Base-by-base conservation (phyloP, 257 asterid genomes). In the Thymus mandschuricus region DNA sequence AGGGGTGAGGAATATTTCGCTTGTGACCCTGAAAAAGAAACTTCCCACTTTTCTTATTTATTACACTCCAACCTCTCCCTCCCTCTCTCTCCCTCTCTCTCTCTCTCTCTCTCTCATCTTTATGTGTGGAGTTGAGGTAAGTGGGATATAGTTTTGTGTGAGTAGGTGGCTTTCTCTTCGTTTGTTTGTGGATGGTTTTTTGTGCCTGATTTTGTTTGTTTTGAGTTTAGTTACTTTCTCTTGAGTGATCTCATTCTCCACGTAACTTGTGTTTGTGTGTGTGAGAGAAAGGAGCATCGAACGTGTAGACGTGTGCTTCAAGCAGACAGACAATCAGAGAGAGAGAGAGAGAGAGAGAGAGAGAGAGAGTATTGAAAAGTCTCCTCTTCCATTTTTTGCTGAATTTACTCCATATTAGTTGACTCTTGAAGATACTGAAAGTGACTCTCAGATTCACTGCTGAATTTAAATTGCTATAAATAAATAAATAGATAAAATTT, bases 231-330 rank as follows among this genome's bases (percentile, higher is more conserved):
- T 62, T 70, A 55, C 50, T 58, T 75, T 59, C 9, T 76, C 29
- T 75, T 66, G 65, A 52, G 66, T 15, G 29, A 6, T 4, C 74
- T 33, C 77, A 35, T 43, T 1, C 29, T 41, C 64, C 70, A 65
- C 70, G 59, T 30, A 54, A 54, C 21, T 41, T 38, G 68, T 43
- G 34, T 31, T 41, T 38, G 68, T 43, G 34, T 52, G 60, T 27
- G 76, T 10, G 74, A 51, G 79, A 63, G 56, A 30, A 27, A 46
- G 48, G 0, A 50, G 65, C 31, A 34, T n/a, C 34, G 68, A 21
- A 75, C 76, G 78, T 81, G 79, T 41, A 56, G 62, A 74, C 80
- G 81, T 80, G 81, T 50, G 68, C 74, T 77, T 75, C 60, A 72
- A 71, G 73, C 78, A 74, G 70, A 56, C 76, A 77, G 70, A 56